A percentile compares a stretch with the other conserved stretches of the same genome.
These are phyloP conservation scores for Aspergillus aculeatus DNA, from an alignment of 2,329 filamentous ascomycete genomes.

Conservation along the genomic window DNA sequence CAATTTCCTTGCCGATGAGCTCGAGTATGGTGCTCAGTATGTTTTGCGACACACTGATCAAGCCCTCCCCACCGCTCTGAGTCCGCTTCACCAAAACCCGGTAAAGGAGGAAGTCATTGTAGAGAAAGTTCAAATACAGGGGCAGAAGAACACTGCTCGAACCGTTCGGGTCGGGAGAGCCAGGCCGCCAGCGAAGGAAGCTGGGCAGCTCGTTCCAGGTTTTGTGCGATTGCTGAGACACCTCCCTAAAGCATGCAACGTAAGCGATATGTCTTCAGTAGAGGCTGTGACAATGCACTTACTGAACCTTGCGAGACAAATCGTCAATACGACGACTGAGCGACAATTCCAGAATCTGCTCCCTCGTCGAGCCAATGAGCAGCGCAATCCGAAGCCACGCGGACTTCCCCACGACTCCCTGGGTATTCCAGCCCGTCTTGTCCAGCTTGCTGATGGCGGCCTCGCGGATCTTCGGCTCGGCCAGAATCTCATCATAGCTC, in stretches of 20 bases:
- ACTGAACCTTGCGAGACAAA: conserved; percentile 19
- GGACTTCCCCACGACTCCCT: conserved; percentile 3
- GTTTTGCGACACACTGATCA: conserved; percentile 22
- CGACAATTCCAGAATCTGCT: conserved; percentile 5
- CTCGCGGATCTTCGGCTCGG: conserved; percentile 4
- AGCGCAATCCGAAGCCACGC: conserved; percentile 7
- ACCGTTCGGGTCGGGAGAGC: conserved; percentile 5
- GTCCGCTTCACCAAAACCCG: conserved; percentile 21
- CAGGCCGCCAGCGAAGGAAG: conserved; percentile 22
- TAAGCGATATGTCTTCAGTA: neutral
- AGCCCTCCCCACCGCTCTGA: conserved; percentile 17
- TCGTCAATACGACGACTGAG: conserved; percentile 19
- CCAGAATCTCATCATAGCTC: conserved; percentile 6
- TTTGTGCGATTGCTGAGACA: conserved; percentile 17
- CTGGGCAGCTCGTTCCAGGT: conserved; percentile 16
- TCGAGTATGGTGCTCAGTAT: conserved; percentile 23
- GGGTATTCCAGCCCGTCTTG: conserved; percentile 7
- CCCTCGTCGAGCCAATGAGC: conserved; percentile 3
- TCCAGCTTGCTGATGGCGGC: conserved; percentile 4
- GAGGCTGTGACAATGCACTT: neutral
- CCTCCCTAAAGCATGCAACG: conserved; percentile 7
- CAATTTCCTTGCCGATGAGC: conserved; percentile 12
- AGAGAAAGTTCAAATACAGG: conserved; percentile 23
- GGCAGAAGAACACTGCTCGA: conserved; percentile 15
- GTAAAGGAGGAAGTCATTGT: conserved; percentile 27